A percentile compares a stretch with the other conserved stretches of the same genome.
Evolutionary conservation across 257 asterid genomes (phyloP).

Genomic region (Cinchona pubescens): DNA sequence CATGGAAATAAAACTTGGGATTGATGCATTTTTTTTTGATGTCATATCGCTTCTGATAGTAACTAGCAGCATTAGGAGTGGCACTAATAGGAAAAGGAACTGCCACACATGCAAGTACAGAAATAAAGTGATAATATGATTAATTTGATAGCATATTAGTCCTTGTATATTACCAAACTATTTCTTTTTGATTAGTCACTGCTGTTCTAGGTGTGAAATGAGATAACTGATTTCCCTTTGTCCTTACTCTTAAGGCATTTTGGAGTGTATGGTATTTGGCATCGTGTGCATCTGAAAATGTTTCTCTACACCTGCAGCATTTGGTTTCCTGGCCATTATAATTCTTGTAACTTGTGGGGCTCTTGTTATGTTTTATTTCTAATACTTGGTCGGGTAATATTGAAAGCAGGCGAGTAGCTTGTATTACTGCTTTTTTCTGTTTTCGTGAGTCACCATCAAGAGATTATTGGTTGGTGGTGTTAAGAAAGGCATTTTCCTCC

Average conservation of each 20-base stretch:
- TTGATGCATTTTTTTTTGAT: background rate
- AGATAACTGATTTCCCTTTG: background rate
- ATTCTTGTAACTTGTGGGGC: background rate
- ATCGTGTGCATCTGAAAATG: background rate
- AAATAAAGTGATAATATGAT: background rate
- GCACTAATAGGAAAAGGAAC: background rate
- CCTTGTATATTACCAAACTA: background rate
- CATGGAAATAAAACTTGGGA: background rate
- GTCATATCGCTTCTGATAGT: background rate
- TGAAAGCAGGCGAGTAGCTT: background rate
- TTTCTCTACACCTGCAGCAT: background rate
- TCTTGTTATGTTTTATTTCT: background rate
- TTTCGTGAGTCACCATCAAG: background rate
- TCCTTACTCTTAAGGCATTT: background rate
- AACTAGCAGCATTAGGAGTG: background rate
- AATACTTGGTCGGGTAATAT: background rate
- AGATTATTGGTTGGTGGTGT: background rate
- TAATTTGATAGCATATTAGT: background rate
- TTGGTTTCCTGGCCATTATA: background rate
- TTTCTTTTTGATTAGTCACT: background rate
- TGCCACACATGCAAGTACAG: background rate
- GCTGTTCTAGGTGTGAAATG: background rate
- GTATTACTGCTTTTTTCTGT: background rate
- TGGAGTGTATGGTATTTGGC: too few relatives aligned
- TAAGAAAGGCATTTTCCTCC: too few relatives aligned